These are phyloP conservation scores for Tolypocladium ophioglossoides DNA, from an alignment of 2,329 filamentous ascomycete genomes.

Conservation along the genomic window DNA sequence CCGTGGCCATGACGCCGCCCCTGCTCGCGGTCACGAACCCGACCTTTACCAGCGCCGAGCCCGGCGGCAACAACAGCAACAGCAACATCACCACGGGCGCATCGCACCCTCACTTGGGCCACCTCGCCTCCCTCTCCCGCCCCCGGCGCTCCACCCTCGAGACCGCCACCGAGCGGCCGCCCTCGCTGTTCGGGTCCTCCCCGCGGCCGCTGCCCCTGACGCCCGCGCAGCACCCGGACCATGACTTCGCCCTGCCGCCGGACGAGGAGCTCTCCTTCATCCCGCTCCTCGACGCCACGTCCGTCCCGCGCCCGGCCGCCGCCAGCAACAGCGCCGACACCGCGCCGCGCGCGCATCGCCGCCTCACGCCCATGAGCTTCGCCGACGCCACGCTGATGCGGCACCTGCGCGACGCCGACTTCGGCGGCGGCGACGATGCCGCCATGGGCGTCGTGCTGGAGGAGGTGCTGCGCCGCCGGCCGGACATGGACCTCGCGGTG, in stretches of 20 bases:
- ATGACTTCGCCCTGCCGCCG: conserved; percentile 8
- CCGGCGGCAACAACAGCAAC: neutral
- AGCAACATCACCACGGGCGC: neutral
- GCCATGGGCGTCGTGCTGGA: conserved; percentile 16
- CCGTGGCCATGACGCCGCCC: conserved; percentile 16
- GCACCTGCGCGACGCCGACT: conserved; percentile 28
- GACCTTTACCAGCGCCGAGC: conserved; percentile 7
- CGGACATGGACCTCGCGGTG: conserved; percentile 20
- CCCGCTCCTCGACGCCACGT: conserved; percentile 15
- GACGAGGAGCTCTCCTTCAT: conserved; percentile 22
- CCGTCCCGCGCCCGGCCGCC: conserved; percentile 3
- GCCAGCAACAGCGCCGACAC: neutral
- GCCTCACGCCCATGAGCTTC: conserved; percentile 17
- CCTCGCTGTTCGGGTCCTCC: conserved; percentile 12
- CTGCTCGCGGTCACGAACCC: conserved; percentile 13
- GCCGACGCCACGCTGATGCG: conserved; percentile 31
- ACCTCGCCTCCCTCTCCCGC: conserved; percentile 7
- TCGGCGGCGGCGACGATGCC: conserved; percentile 23
- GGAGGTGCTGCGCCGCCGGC: conserved; percentile 21
- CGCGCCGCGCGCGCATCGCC: conserved; percentile 5
- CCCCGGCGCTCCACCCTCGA: conserved; percentile 19
- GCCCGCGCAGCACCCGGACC: conserved; percentile 5
- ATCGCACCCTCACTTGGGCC: neutral
- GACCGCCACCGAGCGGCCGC: conserved; percentile 11
- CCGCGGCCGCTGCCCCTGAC: conserved; percentile 11